phyloP scores from a whole-genome alignment of 164 flowering plant genomes.

The Stephania yunnanensis region DNA sequence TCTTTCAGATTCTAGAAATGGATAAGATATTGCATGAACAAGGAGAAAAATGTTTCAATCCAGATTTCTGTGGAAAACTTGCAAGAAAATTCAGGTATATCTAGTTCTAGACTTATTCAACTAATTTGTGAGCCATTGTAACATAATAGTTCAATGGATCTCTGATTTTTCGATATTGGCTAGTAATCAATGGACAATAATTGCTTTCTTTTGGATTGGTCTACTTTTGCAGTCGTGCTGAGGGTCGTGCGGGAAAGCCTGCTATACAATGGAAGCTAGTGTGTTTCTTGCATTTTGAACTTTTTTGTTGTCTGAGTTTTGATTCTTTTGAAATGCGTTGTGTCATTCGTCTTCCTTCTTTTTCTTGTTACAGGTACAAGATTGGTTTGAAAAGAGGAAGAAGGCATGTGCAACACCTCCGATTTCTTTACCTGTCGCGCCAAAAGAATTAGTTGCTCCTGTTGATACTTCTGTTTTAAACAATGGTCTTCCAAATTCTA shows the following conservation, averaged over 20 bases:
- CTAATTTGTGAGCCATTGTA: background rate
- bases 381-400: constrained; percentile 46
- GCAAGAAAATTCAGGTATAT: constrained; percentile 55
- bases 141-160: background rate
- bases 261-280: constrained; percentile 59
- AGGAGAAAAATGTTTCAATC: constrained; percentile 22
- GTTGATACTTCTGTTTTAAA: constrained; percentile 20
- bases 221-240: constrained; percentile 37
- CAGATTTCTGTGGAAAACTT: constrained; percentile 38
- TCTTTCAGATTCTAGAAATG: constrained; percentile 49
- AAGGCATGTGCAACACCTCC: constrained; percentile 18
- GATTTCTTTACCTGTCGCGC: constrained; percentile 15
- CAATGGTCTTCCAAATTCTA: constrained; percentile 19
- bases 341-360: background rate
- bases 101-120: background rate
- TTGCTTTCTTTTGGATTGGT: constrained; percentile 8
- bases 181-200: background rate
- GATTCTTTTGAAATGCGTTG: background rate
- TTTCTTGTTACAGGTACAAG: constrained; percentile 37
- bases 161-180: background rate
- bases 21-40: constrained; percentile 37
- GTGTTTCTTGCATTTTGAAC: background rate
- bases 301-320: background rate
- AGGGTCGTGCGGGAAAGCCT: constrained; percentile 66
- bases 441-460: constrained; percentile 18